These are phyloP conservation scores for Candida tallmaniae DNA, from an alignment of 805 yeast species.

Conservation along the genomic window DNA sequence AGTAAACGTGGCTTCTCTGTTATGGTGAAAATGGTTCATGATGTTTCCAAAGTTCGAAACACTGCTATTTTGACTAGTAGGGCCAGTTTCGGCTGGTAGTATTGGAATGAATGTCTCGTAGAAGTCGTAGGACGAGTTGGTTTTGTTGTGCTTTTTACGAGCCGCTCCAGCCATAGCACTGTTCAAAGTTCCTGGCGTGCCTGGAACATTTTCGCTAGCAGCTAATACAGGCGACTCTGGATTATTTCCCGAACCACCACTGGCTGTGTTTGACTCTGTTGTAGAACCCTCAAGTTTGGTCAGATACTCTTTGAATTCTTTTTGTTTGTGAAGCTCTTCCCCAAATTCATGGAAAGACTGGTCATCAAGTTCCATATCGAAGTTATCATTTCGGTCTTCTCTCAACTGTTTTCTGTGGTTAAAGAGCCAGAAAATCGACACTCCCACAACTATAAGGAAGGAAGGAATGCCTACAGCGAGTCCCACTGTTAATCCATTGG, in stretches of 20 bases:
- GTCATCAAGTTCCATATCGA: constrained; percentile 36
- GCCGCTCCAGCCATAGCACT: not conserved
- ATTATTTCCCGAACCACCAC: not conserved
- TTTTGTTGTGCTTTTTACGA: constrained; percentile 7
- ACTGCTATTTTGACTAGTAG: constrained; percentile 4
- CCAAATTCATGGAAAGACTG: constrained; percentile 29
- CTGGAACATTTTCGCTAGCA: constrained; percentile 5
- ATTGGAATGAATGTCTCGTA: constrained; percentile 41
- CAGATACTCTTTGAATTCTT: not conserved
- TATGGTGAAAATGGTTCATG: constrained; percentile 1
- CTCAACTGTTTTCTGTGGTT: constrained; percentile 25
- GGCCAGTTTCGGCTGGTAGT: constrained; percentile 15
- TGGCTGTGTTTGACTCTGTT: not conserved
- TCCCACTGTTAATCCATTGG: constrained; percentile 33
- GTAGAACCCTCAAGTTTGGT: not conserved
- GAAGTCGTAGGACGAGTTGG: constrained; percentile 31
- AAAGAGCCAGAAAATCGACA: constrained; percentile 22
- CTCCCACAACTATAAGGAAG: constrained; percentile 22
- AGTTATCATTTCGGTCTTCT: constrained; percentile 27
- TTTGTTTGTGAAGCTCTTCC: constrained; percentile 27
- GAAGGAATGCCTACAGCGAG: constrained; percentile 40
- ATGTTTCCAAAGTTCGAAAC: constrained; percentile 1
- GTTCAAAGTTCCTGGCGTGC: constrained; percentile 1
- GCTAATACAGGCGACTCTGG: not conserved
- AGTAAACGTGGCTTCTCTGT: not conserved